Evolutionary conservation across 78 protist species (phyloP), one percentile per base, ranked within the genome.

Genomic region (Cavenderia fasciculata): DNA sequence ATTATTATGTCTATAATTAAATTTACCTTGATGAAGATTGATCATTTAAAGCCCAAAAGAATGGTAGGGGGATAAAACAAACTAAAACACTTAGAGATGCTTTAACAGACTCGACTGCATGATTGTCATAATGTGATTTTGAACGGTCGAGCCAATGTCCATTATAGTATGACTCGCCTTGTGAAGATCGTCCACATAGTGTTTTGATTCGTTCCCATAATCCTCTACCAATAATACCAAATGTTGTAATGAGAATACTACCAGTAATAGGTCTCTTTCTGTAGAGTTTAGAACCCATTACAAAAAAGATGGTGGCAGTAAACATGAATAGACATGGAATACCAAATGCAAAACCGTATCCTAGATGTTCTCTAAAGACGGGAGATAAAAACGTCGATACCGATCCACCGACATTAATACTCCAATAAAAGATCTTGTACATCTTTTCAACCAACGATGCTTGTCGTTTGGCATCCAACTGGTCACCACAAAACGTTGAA

Each of bases 21-120:
- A n/a, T n/a, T n/a, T n/a, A n/a, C n/a, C n/a, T n/a, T n/a, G n/a
- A 31, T 61, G 31, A 5, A 61, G 49, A 34, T 69, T 87, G 94
- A 69, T 95, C 97, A 34, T 21, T 89, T 21, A 95, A 59, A 16
- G 82, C 21, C 97, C 97, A 95, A 66, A 87, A 95, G 14, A 86
- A 41, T 36, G 94, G 93, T 18, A 87, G 21, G 10, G 97, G 94
- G 23, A 47, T 23, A 41, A 76, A 61, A 0, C 59, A 71, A 2
- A 61, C 16, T 0, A 76, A n/a, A 12, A 76, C 86, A 34, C 46
- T 76, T 11, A 76, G 46, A 8, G 73, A 43, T 0, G 74, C 59
- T 23, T 76, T 76, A 0, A 76, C 41, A 8, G 41, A 21, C 21
- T 76, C 86, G 0, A 76, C 86, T 4, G 47, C 14, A 41, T 59